Evolutionary conservation across 495 filamentous ascomycete species (phyloP), one percentile per base, ranked within the genome.

Genomic region (Aspergillus carlsbadensis): DNA sequence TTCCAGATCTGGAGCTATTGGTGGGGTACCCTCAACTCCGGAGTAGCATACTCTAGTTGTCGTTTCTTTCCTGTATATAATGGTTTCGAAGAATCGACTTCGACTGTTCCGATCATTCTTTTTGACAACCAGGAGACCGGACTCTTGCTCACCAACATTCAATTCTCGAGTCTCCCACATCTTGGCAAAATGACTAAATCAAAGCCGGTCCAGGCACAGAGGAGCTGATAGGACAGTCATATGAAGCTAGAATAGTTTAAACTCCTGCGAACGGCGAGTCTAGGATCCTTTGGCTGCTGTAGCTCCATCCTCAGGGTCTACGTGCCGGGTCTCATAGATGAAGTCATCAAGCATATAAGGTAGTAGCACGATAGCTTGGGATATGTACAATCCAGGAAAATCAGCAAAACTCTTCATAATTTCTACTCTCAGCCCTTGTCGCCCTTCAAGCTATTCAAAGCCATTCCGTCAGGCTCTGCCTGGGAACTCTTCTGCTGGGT

Each of bases 401-500:
- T n/a, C 21, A 24, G 10, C n/a, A 24, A 37, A 39, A 52, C n/a
- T n/a, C n/a, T n/a, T n/a, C n/a, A n/a, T n/a, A n/a, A n/a, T 21
- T 18, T 33, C 40, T 48, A 57, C 33, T 61, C 48, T 50, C 79
- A 10, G 80, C 84, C 60, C 81, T 88, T 65, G 74, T 75, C 69
- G 81, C 88, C 74, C 81, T 87, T 59, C 79, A 89, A 60, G 85
- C 69, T 75, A 47, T 62, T 61, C 60, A 75, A 54, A 5, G 71
- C 72, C 63, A 81, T 63, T 44, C 74, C 74, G 63, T 79, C 74
- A 6, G 67, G 66, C 22, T 76, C 73, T 37, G 62, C 56, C 39
- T 67, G 59, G 14, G 64, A 29, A 15, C 59, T 46, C 56, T 56
- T 59, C 18, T 65, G 64, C 18, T 69, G 71, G 33, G 70, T 67